Base-by-base conservation (phyloP, 495 filamentous ascomycete genomes). In the Jackrogersella multiformis region DNA sequence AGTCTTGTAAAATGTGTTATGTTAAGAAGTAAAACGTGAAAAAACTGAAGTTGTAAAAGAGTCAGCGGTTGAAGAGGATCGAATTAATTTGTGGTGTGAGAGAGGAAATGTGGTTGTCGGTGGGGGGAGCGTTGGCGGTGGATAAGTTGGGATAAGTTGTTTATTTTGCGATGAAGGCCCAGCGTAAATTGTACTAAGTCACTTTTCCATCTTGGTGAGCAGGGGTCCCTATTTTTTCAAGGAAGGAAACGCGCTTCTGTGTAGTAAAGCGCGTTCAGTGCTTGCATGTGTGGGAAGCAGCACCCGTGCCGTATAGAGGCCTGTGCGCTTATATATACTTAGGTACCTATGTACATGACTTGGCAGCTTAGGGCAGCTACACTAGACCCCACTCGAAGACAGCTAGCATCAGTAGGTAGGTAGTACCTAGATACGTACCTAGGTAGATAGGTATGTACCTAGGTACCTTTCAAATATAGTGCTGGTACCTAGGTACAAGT, bases 231-330 rank as follows among this genome's bases (percentile, higher is more conserved):
- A 20, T 61, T 69, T 64, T 58, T 64, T 56, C 16, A 44, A 32
- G 44, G 24, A 67, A 61, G 53, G 42, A 61, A 56, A 74, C 70
- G 73, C 72, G 72, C 68, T 61, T 66, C 57, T 32, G n/a, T 59
- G 28, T 34, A 20, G 18, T n/a, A 61, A 70, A 66, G 68, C 72
- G 72, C 73, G 70, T 74, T 74, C 70, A 74, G 73, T 74, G 73
- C 63, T 74, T 74, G 73, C 73, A 72, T 68, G 20, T 13, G 26
- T 13, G n/a, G n/a, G n/a, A n/a, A n/a, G n/a, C n/a, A n/a, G n/a
- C n/a, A n/a, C n/a, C n/a, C n/a, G 10, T 35, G n/a, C 34, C 34
- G 12, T 12, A 36, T 36, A 36, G 2, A 5, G 34, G 10, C 3
- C 24, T 28, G 23, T 21, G 23, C 6, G 44, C 23, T 18, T 41